Percentiles rank a stretch among this genome's conserved stretches.
These are phyloP conservation scores for Spathaspora arborariae DNA, from an alignment of 805 yeast genomes.

Conservation along the genomic window DNA sequence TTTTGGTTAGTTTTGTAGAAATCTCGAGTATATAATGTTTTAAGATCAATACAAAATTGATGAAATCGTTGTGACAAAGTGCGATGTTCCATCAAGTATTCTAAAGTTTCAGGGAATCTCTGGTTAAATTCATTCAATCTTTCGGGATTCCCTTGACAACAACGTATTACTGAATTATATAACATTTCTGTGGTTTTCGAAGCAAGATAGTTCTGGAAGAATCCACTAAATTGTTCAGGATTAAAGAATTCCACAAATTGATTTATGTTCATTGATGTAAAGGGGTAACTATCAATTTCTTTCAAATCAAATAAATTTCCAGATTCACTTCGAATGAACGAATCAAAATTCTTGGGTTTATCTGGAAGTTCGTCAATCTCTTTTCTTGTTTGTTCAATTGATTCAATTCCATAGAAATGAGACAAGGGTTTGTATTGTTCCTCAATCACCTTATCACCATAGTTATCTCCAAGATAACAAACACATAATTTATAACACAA, in stretches of 20 bases:
- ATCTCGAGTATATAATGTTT: background rate
- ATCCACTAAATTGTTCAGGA: background rate
- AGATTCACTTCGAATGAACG: constrained; percentile 2
- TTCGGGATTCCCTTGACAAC: background rate
- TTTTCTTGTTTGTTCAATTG: constrained; percentile 9
- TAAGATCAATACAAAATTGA: background rate
- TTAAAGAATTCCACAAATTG: constrained; percentile 7
- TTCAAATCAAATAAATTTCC: constrained; percentile 5
- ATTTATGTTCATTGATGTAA: constrained; percentile 1
- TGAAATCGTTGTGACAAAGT: background rate
- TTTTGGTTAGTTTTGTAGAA: too few relatives aligned
- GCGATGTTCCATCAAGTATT: background rate
- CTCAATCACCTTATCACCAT: constrained; percentile 10
- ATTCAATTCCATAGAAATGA: constrained; percentile 22
- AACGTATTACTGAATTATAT: background rate
- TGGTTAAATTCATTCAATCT: background rate
- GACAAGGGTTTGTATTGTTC: constrained; percentile 20
- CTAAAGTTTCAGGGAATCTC: background rate
- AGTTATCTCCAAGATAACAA: constrained; percentile 7
- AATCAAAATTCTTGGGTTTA: background rate
- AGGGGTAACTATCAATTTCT: background rate
- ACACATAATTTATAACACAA: constrained; percentile 6
- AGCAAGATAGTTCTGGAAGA: background rate
- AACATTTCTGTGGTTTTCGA: background rate
- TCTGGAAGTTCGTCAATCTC: background rate